A percentile compares a stretch with the other conserved stretches of the same genome.
phyloP scores from a whole-genome alignment of 2,329 filamentous ascomycete genomes.

The Calonectria honghensis region DNA sequence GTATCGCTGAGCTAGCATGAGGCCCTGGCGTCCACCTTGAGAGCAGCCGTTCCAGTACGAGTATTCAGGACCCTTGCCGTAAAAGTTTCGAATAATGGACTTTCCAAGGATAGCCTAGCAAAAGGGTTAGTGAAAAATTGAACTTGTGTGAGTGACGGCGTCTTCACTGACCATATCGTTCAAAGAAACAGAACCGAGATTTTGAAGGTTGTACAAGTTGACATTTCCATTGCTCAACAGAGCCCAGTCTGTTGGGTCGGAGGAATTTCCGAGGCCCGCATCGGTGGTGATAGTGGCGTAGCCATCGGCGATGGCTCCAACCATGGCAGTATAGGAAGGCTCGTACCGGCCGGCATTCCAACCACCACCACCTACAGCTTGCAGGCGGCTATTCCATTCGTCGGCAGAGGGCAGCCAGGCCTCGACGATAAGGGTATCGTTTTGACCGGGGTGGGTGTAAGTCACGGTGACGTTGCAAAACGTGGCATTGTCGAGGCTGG shows the following conservation, averaged over 20 bases:
- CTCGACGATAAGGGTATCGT: slow-evolving; percentile 14
- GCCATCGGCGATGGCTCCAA: slow-evolving; percentile 16
- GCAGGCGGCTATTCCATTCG: slow-evolving; percentile 11
- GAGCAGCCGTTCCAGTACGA: slow-evolving; percentile 21
- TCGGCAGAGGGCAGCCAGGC: background rate
- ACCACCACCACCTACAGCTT: slow-evolving; percentile 10
- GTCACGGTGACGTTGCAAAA: slow-evolving; percentile 19
- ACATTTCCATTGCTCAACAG: slow-evolving; percentile 9
- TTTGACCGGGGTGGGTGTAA: slow-evolving; percentile 18
- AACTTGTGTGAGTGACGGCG: too few species aligned
- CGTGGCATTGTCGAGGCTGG: background rate
- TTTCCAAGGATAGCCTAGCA: background rate
- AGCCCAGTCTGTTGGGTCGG: slow-evolving; percentile 14
- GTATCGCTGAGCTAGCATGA: slow-evolving; percentile 20
- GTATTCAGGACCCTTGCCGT: background rate
- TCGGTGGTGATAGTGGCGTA: slow-evolving; percentile 18
- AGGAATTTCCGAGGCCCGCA: slow-evolving; percentile 1
- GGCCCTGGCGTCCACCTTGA: slow-evolving; percentile 11
- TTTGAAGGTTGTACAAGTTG: slow-evolving; percentile 20
- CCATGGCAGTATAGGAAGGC: slow-evolving; percentile 19
- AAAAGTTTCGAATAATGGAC: slow-evolving; percentile 14
- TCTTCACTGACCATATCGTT: background rate
- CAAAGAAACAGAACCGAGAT: slow-evolving; percentile 12
- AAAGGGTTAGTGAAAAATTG: background rate
- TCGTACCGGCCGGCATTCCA: slow-evolving; percentile 22